Evolutionary conservation across 306 rosid genomes (phyloP), one percentile per base, ranked within the genome.

Genomic region (Senna siamea): DNA sequence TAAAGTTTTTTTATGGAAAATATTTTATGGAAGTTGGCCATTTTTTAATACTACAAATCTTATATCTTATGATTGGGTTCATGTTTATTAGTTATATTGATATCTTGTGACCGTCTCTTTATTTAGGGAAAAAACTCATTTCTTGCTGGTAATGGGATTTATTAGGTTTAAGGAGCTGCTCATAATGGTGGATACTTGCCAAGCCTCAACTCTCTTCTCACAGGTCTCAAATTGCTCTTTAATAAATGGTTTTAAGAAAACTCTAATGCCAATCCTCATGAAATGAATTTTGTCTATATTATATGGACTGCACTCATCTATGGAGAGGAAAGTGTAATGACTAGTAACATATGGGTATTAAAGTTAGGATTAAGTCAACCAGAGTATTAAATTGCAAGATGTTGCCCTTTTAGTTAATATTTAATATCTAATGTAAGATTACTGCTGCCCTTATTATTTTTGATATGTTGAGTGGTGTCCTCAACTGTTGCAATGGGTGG

Each of bases 151-250:
- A 32, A 59, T 70, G 60, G 58, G 38, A 68, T 79, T 75, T 71
- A 12, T 83, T 67, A 94, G 99, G 87, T 94, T 94, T 72, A 94
- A 94, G 93, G 98, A 94, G 96, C 87, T 94, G 69, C 92, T 94
- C 73, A 88, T 93, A 85, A 91, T 91, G 98, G 98, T 94, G 76
- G 98, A 91, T 80, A 94, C 98, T 37, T 91, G 98, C 83, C 98
- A 94, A 85, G 98, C 97, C 74, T 87, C 96, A 26, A 91, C 97
- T 48, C 91, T 94, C 81, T 94, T 94, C 89, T 85, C 92, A 58
- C 98, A 91, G 97, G 97, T 94, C 44, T 78, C 83, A 72, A 35
- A 37, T 75, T 82, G 34, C 46, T 73, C 20, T 32, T 30, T 17
- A 70, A 35, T 23, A 41, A 52, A 38, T 73, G 66, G 28, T 43